These are phyloP conservation scores for Alternaria dauci DNA, from an alignment of 2,329 filamentous ascomycete species.

Conservation along the genomic window DNA sequence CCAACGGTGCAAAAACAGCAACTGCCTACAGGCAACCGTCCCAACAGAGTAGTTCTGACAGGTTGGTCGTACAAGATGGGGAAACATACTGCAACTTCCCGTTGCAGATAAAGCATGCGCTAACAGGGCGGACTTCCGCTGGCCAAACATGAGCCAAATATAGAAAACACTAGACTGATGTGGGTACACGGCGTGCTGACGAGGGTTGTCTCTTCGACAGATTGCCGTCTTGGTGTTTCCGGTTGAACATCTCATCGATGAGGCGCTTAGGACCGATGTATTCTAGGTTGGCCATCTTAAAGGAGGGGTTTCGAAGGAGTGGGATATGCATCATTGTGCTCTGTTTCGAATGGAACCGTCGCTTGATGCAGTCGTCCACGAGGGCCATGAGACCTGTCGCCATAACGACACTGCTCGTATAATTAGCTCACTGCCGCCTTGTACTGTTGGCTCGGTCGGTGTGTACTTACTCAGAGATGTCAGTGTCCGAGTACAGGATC, in stretches of 20 bases:
- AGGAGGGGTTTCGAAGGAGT: slow-evolving; percentile 57
- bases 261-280: slow-evolving; percentile 69
- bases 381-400: slow-evolving; percentile 88
- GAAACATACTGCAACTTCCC: slow-evolving; percentile 33
- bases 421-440: slow-evolving; percentile 25
- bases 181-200: slow-evolving; percentile 34
- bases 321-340: slow-evolving; percentile 63
- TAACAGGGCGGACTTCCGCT: slow-evolving; percentile 21
- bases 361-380: slow-evolving; percentile 90
- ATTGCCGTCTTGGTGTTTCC: slow-evolving; percentile 41
- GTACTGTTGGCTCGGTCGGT: background rate
- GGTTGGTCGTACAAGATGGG: slow-evolving; percentile 33
- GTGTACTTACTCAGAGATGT: slow-evolving; percentile 82
- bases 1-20: slow-evolving; percentile 20
- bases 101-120: slow-evolving; percentile 17
- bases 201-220: slow-evolving; percentile 38
- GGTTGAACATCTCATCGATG: slow-evolving; percentile 70
- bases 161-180: slow-evolving; percentile 19
- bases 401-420: slow-evolving; percentile 75
- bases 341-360: slow-evolving; percentile 71
- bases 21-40: slow-evolving; percentile 21
- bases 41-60: slow-evolving; percentile 36
- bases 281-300: slow-evolving; percentile 65
- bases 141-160: slow-evolving; percentile 24
- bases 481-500: slow-evolving; percentile 73